Evolutionary conservation across 345 rosid species (phyloP).

Genomic region (Citrus inodora): DNA sequence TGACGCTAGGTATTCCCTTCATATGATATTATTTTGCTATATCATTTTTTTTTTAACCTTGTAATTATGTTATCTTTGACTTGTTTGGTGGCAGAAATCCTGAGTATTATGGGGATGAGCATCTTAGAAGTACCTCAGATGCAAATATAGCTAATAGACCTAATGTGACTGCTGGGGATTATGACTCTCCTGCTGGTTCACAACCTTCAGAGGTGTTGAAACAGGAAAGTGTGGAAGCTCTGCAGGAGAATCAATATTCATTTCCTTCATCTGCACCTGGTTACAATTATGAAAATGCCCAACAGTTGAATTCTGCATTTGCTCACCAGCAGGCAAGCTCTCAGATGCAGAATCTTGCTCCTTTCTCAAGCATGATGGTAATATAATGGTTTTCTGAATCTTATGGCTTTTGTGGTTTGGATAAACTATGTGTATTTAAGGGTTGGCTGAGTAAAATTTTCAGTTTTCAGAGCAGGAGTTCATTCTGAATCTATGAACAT

Average conservation of each 20-base stretch:
- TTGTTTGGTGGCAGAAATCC: conserved; percentile 46
- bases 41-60: neutral
- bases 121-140: conserved; percentile 52
- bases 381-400: conserved; percentile 5
- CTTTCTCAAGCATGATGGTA: conserved; percentile 83
- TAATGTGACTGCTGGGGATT: conserved; percentile 44
- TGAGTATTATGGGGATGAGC: conserved; percentile 73
- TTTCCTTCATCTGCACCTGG: conserved; percentile 66
- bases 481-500: neutral
- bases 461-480: neutral
- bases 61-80: neutral
- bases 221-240: conserved; percentile 57
- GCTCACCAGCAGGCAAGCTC: conserved; percentile 54
- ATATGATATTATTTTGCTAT: neutral
- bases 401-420: neutral
- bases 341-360: conserved; percentile 63
- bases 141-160: conserved; percentile 50
- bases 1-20: conserved; percentile 57
- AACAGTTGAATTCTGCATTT: conserved; percentile 60
- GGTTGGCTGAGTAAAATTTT: neutral
- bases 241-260: conserved; percentile 63
- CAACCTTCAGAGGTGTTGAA: conserved; percentile 54
- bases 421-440: neutral
- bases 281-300: conserved; percentile 59
- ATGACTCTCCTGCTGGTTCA: conserved; percentile 59